phyloP scores from a whole-genome alignment of 2,329 filamentous ascomycete genomes.

The Xylaria digitata region DNA sequence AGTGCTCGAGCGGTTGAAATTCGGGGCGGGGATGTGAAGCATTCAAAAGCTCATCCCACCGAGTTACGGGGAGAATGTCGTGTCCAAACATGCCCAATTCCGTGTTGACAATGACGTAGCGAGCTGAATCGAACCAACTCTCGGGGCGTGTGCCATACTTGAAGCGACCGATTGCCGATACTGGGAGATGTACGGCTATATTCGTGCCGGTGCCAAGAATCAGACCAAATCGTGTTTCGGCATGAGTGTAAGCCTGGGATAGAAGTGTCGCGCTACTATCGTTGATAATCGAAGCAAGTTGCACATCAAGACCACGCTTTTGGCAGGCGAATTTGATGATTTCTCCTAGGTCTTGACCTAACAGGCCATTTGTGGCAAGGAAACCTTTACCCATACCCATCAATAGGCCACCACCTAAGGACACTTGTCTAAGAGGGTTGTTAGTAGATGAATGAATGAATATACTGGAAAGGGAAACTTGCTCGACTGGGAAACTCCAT shows the following conservation, averaged over 20 bases:
- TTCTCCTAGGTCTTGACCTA: conserved; percentile 69
- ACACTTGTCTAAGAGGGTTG: conserved; percentile 67
- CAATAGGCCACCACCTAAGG: conserved; percentile 68
- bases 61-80: conserved; percentile 67
- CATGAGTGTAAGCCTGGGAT: conserved; percentile 70
- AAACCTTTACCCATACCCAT: conserved; percentile 75
- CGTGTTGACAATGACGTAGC: conserved; percentile 74
- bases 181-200: conserved; percentile 72
- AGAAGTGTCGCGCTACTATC: conserved; percentile 75
- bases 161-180: conserved; percentile 62
- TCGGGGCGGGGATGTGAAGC: conserved; percentile 59
- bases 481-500: conserved; percentile 79
- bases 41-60: conserved; percentile 68
- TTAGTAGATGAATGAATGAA: conserved; percentile 40
- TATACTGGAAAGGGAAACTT: conserved; percentile 49
- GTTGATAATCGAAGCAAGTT: conserved; percentile 72
- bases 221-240: conserved; percentile 70
- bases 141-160: conserved; percentile 69
- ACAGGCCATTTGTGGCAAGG: conserved; percentile 65
- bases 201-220: conserved; percentile 77
- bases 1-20: conserved; percentile 56
- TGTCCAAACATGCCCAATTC: conserved; percentile 75
- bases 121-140: conserved; percentile 67
- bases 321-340: conserved; percentile 67
- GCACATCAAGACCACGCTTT: conserved; percentile 62